Evolutionary conservation across 2,329 filamentous ascomycete species (phyloP).

Genomic region (Kalaharituber pfeilii): DNA sequence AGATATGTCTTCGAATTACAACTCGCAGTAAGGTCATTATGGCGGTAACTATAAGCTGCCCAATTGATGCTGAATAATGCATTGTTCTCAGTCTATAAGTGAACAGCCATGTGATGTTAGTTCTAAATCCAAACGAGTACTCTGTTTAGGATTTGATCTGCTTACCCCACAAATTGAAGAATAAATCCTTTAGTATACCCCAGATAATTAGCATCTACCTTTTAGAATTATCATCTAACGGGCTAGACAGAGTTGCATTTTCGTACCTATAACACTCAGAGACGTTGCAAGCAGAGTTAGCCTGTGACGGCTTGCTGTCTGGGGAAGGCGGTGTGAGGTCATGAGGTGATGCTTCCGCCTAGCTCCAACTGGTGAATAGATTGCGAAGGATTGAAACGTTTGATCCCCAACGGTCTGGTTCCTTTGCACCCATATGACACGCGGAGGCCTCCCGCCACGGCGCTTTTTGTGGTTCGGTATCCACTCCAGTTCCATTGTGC

Average conservation of each 20-base stretch:
- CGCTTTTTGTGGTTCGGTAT: conserved; percentile 8
- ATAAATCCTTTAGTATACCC: neutral
- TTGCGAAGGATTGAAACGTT: conserved; percentile 10
- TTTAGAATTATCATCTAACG: neutral
- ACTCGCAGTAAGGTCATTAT: neutral
- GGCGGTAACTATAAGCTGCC: neutral
- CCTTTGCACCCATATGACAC: conserved; percentile 19
- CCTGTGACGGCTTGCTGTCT: neutral
- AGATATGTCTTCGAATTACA: neutral
- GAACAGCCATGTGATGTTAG: neutral
- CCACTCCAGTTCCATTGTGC: conserved; percentile 4
- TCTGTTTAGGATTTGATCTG: neutral
- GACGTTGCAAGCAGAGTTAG: neutral
- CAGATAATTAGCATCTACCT: neutral
- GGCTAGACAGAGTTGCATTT: neutral
- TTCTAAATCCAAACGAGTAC: neutral
- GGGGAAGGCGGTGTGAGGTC: neutral
- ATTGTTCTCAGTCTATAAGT: neutral
- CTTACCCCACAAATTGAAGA: neutral
- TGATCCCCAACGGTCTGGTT: conserved; percentile 18
- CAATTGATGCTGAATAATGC: conserved; percentile 1
- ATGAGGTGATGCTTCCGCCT: neutral
- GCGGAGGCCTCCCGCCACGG: conserved; percentile 9
- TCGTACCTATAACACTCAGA: neutral
- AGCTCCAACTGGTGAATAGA: neutral